A percentile compares a stretch with the other conserved stretches of the same genome.
Evolutionary conservation across 768 basidiomycete genomes (phyloP).

Genomic region (Russula lepida): DNA sequence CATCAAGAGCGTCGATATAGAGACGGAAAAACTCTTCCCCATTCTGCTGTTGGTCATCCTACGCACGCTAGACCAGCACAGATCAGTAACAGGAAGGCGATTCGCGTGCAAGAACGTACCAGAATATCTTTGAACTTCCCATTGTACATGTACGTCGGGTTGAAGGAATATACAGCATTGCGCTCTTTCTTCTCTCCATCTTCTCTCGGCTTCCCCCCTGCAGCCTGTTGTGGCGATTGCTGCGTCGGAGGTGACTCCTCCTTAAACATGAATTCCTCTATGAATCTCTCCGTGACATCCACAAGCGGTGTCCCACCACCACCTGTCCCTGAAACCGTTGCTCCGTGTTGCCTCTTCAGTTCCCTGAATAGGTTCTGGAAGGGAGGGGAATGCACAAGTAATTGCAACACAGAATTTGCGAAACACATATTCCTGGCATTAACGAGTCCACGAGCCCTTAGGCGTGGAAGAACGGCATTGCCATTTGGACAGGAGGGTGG

Average conservation of each 20-base stretch:
- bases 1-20: conserved; percentile 89
- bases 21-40: conserved; percentile 98
- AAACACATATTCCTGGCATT: too few species aligned
- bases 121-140: conserved; percentile 90
- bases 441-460: too few species aligned
- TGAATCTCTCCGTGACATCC: conserved; percentile 60
- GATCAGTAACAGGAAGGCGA: background rate
- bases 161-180: conserved; percentile 55
- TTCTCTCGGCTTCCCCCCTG: conserved; percentile 33
- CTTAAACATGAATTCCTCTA: conserved; percentile 60
- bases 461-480: too few species aligned
- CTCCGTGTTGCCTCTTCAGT: conserved; percentile 25
- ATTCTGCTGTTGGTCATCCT: conserved; percentile 94
- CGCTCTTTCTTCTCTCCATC: conserved; percentile 41
- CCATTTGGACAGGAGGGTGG: too few species aligned
- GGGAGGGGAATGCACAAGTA: too few species aligned
- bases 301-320: conserved; percentile 44
- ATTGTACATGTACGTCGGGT: conserved; percentile 81
- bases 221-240: background rate
- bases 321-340: conserved; percentile 25
- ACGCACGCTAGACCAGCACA: conserved; percentile 5
- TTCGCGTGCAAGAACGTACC: conserved; percentile 37
- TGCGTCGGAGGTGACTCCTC: conserved; percentile 25
- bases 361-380: too few species aligned
- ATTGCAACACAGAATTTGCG: too few species aligned